Evolutionary conservation across 345 rosid genomes (phyloP).

Genomic region (Arabidopsis suecica): DNA sequence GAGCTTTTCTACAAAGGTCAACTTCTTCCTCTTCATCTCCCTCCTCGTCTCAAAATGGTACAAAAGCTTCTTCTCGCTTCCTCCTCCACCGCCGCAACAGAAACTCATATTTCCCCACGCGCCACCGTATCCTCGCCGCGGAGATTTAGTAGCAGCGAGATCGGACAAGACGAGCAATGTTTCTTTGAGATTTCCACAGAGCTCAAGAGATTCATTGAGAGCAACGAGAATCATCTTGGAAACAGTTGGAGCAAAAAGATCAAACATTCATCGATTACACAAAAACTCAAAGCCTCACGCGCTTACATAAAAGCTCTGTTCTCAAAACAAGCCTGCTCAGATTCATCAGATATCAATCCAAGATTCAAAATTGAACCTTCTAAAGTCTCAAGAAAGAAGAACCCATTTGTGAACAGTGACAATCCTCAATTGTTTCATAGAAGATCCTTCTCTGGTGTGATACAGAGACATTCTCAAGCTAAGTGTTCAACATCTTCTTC

Average conservation of each 20-base stretch:
- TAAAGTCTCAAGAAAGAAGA: slow-evolving; percentile 52
- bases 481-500: slow-evolving; percentile 51
- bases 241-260: slow-evolving; percentile 53
- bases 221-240: slow-evolving; percentile 33
- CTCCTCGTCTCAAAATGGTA: slow-evolving; percentile 83
- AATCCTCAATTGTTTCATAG: slow-evolving; percentile 54
- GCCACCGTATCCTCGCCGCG: slow-evolving; percentile 51
- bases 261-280: slow-evolving; percentile 59
- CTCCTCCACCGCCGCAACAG: slow-evolving; percentile 32
- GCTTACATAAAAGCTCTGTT: slow-evolving; percentile 70
- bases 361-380: slow-evolving; percentile 40
- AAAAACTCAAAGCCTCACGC: slow-evolving; percentile 63
- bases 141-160: slow-evolving; percentile 57
- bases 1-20: slow-evolving; percentile 95
- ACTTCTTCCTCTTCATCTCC: slow-evolving; percentile 94
- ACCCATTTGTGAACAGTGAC: slow-evolving; percentile 36
- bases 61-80: slow-evolving; percentile 67
- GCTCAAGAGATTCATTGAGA: slow-evolving; percentile 49
- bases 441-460: slow-evolving; percentile 83
- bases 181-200: slow-evolving; percentile 68
- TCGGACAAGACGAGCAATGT: slow-evolving; percentile 53
- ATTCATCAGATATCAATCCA: slow-evolving; percentile 44
- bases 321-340: slow-evolving; percentile 60
- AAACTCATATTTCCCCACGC: slow-evolving; percentile 29
- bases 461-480: slow-evolving; percentile 59